Percentiles rank a stretch among this genome's conserved stretches.
These are phyloP conservation scores for Saccharomyces paradoxus DNA, from an alignment of 805 yeast genomes.

Conservation along the genomic window DNA sequence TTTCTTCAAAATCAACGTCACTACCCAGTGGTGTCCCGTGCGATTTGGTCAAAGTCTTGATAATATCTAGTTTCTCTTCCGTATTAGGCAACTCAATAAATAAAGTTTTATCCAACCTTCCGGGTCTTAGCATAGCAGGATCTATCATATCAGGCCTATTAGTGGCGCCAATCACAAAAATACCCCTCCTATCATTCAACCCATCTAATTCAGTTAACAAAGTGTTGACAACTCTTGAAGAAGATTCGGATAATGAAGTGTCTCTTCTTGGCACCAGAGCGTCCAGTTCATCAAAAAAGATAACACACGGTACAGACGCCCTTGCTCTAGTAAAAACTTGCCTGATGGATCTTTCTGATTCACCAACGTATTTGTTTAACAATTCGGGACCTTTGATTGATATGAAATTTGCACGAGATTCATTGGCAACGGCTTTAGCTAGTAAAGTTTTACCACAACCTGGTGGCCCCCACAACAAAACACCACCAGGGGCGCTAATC, in stretches of 20 bases:
- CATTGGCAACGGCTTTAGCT: conserved; percentile 97
- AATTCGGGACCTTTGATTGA: conserved; percentile 95
- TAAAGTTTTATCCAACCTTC: conserved; percentile 86
- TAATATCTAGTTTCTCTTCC: conserved; percentile 71
- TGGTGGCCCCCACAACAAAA: conserved; percentile 97
- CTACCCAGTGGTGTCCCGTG: conserved; percentile 67
- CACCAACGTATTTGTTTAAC: conserved; percentile 92
- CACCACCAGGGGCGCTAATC: conserved; percentile 94
- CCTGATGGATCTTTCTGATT: conserved; percentile 85
- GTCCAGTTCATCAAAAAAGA: conserved; percentile 92
- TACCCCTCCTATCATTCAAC: conserved; percentile 82
- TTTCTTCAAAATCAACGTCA: conserved; percentile 48
- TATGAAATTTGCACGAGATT: conserved; percentile 91
- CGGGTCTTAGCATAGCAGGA: conserved; percentile 96
- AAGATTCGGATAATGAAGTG: conserved; percentile 75
- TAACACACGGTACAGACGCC: conserved; percentile 87
- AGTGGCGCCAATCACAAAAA: conserved; percentile 93
- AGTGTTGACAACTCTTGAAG: conserved; percentile 91
- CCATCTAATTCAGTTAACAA: conserved; percentile 92
- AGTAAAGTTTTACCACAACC: conserved; percentile 96
- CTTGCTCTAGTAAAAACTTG: conserved; percentile 91
- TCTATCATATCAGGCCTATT: conserved; percentile 97
- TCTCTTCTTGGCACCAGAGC: conserved; percentile 94
- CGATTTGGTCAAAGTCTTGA: conserved; percentile 62
- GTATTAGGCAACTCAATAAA: conserved; percentile 83